A percentile compares a stretch with the other conserved stretches of the same genome.
These are phyloP conservation scores for Cryphonectria carpinicola DNA, from an alignment of 2,329 filamentous ascomycete genomes.

Conservation along the genomic window DNA sequence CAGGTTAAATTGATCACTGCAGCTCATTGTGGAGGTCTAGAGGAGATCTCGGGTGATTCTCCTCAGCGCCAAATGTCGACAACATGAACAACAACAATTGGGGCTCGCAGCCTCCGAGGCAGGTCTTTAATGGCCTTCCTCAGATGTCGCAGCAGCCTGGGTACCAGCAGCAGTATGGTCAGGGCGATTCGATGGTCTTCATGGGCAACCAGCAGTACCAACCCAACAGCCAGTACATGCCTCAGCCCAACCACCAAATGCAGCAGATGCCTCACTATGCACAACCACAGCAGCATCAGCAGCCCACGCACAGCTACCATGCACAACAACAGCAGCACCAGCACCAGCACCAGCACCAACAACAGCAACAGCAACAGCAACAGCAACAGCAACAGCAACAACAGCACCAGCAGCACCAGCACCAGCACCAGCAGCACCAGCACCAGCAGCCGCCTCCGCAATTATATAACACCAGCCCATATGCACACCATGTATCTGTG, in stretches of 20 bases:
- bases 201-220: slow-evolving; percentile 32
- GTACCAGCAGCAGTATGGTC: slow-evolving; percentile 32
- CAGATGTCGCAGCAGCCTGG: slow-evolving; percentile 32
- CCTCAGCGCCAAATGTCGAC: slow-evolving; percentile 24
- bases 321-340: slow-evolving; percentile 32
- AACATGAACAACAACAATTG: slow-evolving; percentile 30
- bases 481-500: slow-evolving; percentile 28
- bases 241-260: slow-evolving; percentile 34
- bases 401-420: slow-evolving; percentile 32
- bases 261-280: slow-evolving; percentile 35
- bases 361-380: slow-evolving; percentile 31
- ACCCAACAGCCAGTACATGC: slow-evolving; percentile 32
- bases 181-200: slow-evolving; percentile 27
- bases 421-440: slow-evolving; percentile 19
- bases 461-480: slow-evolving; percentile 34
- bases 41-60: background rate
- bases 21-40: background rate
- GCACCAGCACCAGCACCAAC: slow-evolving; percentile 25
- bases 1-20: slow-evolving; percentile 8
- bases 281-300: slow-evolving; percentile 33
- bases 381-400: slow-evolving; percentile 29
- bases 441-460: background rate
- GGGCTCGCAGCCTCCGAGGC: slow-evolving; percentile 29
- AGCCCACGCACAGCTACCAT: slow-evolving; percentile 34
- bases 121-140: slow-evolving; percentile 26